These are phyloP conservation scores for Tolypocladium guangdongense DNA, from an alignment of 2,329 filamentous ascomycete species.

Conservation along the genomic window DNA sequence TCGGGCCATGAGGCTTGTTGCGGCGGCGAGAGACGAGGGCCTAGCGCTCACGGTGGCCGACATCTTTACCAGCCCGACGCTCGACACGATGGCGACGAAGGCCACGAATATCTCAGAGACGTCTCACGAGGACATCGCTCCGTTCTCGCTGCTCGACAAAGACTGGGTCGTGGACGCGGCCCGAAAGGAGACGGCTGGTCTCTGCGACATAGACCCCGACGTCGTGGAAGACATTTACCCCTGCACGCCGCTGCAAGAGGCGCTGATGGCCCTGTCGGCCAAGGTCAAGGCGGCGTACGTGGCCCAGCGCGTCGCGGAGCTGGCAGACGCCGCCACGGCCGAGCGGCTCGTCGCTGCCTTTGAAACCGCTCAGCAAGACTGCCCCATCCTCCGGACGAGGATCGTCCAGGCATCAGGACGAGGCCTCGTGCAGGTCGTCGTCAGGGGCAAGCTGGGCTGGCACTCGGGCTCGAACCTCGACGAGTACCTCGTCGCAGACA, in stretches of 20 bases:
- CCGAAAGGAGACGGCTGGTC: slow-evolving; percentile 23
- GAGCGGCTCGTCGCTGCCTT: slow-evolving; percentile 31
- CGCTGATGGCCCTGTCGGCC: slow-evolving; percentile 40
- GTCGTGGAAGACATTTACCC: slow-evolving; percentile 40
- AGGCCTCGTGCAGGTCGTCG: slow-evolving; percentile 36
- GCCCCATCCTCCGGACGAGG: slow-evolving; percentile 35
- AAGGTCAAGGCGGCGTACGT: slow-evolving; percentile 42
- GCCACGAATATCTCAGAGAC: slow-evolving; percentile 10
- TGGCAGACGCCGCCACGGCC: slow-evolving; percentile 24
- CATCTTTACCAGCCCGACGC: slow-evolving; percentile 33
- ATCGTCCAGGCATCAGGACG: slow-evolving; percentile 33
- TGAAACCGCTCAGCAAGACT: slow-evolving; percentile 23
- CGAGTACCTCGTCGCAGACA: slow-evolving; percentile 29
- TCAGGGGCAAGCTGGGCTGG: slow-evolving; percentile 26
- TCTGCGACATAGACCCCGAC: slow-evolving; percentile 25
- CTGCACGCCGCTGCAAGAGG: slow-evolving; percentile 43
- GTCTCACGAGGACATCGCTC: slow-evolving; percentile 13
- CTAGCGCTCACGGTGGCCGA: slow-evolving; percentile 32
- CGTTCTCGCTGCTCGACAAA: slow-evolving; percentile 28
- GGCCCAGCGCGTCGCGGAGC: slow-evolving; percentile 34
- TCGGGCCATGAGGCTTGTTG: slow-evolving; percentile 38
- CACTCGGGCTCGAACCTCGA: slow-evolving; percentile 22
- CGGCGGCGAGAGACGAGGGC: slow-evolving; percentile 26
- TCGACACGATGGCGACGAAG: slow-evolving; percentile 31
- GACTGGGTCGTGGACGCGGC: slow-evolving; percentile 23